Conservation (phyloP, 352 stramenopile genomes). For the Pythium dissimile region DNA sequence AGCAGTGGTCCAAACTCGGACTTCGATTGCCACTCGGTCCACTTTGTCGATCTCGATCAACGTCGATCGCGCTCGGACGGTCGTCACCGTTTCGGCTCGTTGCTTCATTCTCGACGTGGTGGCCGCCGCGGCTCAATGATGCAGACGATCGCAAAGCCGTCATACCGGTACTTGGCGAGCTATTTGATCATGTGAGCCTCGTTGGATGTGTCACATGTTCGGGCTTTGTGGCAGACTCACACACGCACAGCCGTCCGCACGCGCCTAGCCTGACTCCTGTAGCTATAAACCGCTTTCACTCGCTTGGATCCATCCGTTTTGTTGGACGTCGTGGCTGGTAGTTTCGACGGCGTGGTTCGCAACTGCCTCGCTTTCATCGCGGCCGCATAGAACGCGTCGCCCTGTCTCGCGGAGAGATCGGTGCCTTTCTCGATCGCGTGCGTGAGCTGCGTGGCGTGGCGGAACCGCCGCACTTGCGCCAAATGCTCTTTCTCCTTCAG, state of each 20-base stretch:
- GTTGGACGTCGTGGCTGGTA: neutral
- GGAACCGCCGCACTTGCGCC: conserved; percentile 55
- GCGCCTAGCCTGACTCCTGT: neutral
- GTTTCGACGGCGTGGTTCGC: neutral
- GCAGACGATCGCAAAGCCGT: too few species aligned
- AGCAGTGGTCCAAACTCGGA: too few species aligned
- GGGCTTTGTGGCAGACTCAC: neutral
- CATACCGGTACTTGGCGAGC: too few species aligned
- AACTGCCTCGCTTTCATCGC: conserved; percentile 58
- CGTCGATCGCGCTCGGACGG: too few species aligned
- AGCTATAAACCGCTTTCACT: neutral
- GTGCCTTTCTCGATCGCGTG: conserved; percentile 38
- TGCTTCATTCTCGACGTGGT: too few species aligned
- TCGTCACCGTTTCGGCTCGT: too few species aligned
- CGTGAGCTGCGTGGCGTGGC: conserved; percentile 36
- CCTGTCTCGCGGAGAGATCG: conserved; percentile 25
- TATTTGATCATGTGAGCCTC: neutral
- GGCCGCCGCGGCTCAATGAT: too few species aligned
- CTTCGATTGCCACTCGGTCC: too few species aligned
- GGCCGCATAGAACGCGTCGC: conserved; percentile 63
- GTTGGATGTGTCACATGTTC: neutral
- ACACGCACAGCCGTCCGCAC: neutral
- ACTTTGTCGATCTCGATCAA: too few species aligned
- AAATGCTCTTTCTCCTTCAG: conserved; percentile 60
- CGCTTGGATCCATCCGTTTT: too few species aligned